phyloP scores from a whole-genome alignment of 352 stramenopile genomes.

The Phytopythium litorale region DNA sequence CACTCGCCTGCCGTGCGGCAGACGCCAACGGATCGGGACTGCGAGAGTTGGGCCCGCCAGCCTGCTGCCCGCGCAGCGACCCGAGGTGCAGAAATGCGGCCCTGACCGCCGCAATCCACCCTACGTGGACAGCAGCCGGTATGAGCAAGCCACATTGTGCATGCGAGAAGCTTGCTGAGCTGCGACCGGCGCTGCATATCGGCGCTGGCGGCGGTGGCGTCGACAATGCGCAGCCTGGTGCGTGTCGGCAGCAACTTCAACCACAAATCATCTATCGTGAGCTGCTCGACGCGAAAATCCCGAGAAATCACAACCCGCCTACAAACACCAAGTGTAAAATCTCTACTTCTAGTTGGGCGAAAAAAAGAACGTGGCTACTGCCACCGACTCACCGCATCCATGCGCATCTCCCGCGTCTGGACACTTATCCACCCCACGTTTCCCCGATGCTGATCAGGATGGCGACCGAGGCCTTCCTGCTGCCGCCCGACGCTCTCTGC shows the following conservation, averaged over 20 bases:
- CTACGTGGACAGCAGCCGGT: not conserved
- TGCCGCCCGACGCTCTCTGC: not conserved
- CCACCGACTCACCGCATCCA: not conserved
- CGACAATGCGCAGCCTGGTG: not conserved
- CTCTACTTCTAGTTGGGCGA: not conserved
- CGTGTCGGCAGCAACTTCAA: not conserved
- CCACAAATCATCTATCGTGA: slow-evolving; percentile 5
- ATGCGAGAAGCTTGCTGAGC: no score
- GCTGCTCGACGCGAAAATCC: not conserved
- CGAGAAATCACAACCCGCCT: not conserved
- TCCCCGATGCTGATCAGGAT: not conserved
- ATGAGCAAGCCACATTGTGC: no score
- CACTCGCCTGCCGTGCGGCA: no score
- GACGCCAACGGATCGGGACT: no score
- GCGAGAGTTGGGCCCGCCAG: no score
- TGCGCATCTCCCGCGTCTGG: not conserved
- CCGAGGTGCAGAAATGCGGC: no score
- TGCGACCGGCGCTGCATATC: no score
- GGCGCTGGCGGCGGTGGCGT: not conserved
- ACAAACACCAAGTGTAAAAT: not conserved
- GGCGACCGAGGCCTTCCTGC: not conserved
- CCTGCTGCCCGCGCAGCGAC: no score
- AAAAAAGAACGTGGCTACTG: not conserved
- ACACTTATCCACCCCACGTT: not conserved
- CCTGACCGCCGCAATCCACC: not conserved